Conservation (phyloP, 164 flowering plant genomes). For the Chimonanthus praecox region DNA sequence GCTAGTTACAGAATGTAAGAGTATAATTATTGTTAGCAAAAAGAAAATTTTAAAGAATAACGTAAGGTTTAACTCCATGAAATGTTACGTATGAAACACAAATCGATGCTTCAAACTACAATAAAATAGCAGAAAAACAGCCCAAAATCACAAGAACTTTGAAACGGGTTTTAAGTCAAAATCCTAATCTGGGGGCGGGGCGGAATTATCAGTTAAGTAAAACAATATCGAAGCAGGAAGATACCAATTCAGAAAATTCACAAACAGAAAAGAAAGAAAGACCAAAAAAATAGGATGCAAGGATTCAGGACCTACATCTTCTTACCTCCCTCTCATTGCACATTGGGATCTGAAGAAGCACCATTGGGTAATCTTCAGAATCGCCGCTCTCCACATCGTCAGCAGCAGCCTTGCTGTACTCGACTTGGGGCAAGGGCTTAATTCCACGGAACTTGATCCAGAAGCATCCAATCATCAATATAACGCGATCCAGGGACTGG, state of each 20-base stretch:
- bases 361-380: constrained; percentile 75
- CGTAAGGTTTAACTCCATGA: no score
- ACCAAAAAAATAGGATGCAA: background rate
- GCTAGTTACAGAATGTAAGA: no score
- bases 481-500: constrained; percentile 84
- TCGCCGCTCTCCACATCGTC: constrained; percentile 25
- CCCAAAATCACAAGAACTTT: no score
- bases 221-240: no score
- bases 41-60: no score
- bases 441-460: constrained; percentile 69
- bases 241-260: background rate
- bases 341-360: constrained; percentile 91
- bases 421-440: constrained; percentile 51
- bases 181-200: no score
- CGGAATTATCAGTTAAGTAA: no score
- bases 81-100: no score
- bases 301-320: constrained; percentile 46
- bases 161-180: no score
- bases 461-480: constrained; percentile 66
- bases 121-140: no score
- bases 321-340: constrained; percentile 99
- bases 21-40: no score
- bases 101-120: no score
- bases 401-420: constrained; percentile 17
- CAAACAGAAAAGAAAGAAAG: background rate